Conservation (phyloP, 768 basidiomycete genomes). For the Termitomyces eurrhizus region DNA sequence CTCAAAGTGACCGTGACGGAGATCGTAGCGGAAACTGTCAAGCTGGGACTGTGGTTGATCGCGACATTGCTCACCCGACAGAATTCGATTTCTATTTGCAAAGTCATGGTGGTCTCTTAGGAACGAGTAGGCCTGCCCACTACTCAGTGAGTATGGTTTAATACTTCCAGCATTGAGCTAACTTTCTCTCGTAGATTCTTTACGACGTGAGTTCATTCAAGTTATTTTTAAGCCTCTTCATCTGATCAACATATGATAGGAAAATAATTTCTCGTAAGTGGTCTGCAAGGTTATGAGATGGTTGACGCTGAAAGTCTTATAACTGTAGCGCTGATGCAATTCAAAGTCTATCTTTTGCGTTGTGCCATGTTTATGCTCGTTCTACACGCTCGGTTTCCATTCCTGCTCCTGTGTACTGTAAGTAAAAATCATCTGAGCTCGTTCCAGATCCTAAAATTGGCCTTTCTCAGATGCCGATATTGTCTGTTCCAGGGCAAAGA, state of each 20-base stretch:
- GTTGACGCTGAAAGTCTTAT: not conserved
- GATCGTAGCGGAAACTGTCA: slow-evolving; percentile 72
- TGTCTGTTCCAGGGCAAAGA: slow-evolving; percentile 72
- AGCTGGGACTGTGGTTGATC: slow-evolving; percentile 78
- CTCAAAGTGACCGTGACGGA: slow-evolving; percentile 35
- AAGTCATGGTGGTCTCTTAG: slow-evolving; percentile 73
- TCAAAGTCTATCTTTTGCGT: slow-evolving; percentile 64
- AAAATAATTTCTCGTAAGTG: slow-evolving; percentile 58
- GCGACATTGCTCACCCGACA: slow-evolving; percentile 62
- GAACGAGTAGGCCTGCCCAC: slow-evolving; percentile 57
- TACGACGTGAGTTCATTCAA: slow-evolving; percentile 35
- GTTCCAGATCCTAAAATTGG: not conserved
- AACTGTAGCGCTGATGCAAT: slow-evolving; percentile 48
- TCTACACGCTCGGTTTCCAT: slow-evolving; percentile 81
- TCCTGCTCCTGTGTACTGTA: slow-evolving; percentile 80
- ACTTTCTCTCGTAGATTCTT: slow-evolving; percentile 27
- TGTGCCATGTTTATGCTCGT: slow-evolving; percentile 56
- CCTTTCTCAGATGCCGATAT: slow-evolving; percentile 20
- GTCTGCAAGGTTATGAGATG: not conserved
- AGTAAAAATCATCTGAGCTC: slow-evolving; percentile 19
- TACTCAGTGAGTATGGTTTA: slow-evolving; percentile 33
- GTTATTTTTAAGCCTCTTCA: not conserved
- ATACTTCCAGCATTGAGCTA: not conserved
- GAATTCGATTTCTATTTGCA: slow-evolving; percentile 81
- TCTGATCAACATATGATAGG: slow-evolving; percentile 20